Base-by-base conservation (phyloP, 176 grass and related monocot species). In the Oryza officinalis region DNA sequence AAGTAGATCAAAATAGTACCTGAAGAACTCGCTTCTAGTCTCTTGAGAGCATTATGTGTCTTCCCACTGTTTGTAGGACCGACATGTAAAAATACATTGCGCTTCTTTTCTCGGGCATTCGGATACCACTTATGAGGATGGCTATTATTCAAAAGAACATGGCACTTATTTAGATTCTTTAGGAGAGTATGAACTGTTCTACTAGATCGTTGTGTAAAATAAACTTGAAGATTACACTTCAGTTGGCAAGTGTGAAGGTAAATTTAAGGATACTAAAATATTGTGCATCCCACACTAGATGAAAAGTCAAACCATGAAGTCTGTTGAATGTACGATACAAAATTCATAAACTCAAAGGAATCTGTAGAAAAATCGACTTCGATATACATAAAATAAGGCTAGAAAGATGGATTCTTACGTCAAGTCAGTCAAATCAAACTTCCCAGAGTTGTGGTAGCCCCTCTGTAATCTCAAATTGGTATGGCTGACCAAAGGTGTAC, bases 11-110 rank as follows among this genome's bases (percentile, higher is more conserved):
- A 86, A 89, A 33, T 18, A 81, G 33, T 87, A 98, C 96, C 96
- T 93, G 93, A 93, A 71, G 93, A 83, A 77, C 96, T 93, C 50
- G 77, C 81, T 90, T 98, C 93, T 83, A 98, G 77, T 63, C 93
- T 78, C 77, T 98, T 95, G 30, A 98, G 92, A 67, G 96, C 96
- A 98, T 86, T 92, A 88, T 93, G 81, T 81, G 96, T 98, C 88
- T 95, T 98, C 4, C 93, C 96, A 90, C 96, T 98, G 32, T 98
- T 98, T 78, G 96, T 98, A 64, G 96, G 96, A 74, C 96, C 89
- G 31, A 98, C 88, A 76, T 98, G 96, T 84, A 98, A 93, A 95
- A 93, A 92, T 41, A 95, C 89, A 87, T 95, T 93, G n/a, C 93
- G 89, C 60, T 95, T 98, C 89, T 93, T 98, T 90, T 80, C 88